Evolutionary conservation across 345 rosid genomes (phyloP), one percentile per base, ranked within the genome.

Genomic region (Leavenworthia alabamica): DNA sequence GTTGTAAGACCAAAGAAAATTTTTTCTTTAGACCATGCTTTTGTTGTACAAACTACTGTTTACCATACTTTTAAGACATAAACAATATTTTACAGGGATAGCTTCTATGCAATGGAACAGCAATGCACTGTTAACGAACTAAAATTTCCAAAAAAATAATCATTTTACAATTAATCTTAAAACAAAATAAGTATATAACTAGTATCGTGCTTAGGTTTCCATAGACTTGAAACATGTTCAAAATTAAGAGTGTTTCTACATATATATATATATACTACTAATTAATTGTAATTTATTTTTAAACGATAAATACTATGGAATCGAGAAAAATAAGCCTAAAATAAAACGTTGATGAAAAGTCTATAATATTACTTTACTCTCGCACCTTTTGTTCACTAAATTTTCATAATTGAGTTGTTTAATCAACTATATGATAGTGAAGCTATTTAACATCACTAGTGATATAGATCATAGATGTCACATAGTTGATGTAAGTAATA

Each of bases 1-100:
- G 62, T 61, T 47, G 35, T 44, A 52, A 33, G 42, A 44, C 27
- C 49, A 53, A 66, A 28, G 27, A 44, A 60, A 53, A 69, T 31
- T 7, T 31, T 24, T 2, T 5, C 0, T 53, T 36, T 45, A 37
- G 45, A 61, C 68, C 73, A 61, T 28, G 11, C 43, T 33, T 44
- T 26, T 47, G 39, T 48, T 23, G 53, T 31, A 60, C 53, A 43
- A 19, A 43, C 42, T 19, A 59, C 28, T 28, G 8, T 43, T 42
- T 29, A 59, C 51, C 12, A 17, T 24, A 3, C 33, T 26, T 40
- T 56, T 3, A 15, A 41, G 7, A 16, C 9, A 13, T 41, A 36
- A 4, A 0, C 4, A 22, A 13, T 55, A 19, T 41, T 42, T 42
- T 12, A 35, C 23, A 58, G 26, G 42, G 36, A 29, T 67, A 12